These are phyloP conservation scores for Lantana camara DNA, from an alignment of 257 asterid genomes.

Conservation along the genomic window DNA sequence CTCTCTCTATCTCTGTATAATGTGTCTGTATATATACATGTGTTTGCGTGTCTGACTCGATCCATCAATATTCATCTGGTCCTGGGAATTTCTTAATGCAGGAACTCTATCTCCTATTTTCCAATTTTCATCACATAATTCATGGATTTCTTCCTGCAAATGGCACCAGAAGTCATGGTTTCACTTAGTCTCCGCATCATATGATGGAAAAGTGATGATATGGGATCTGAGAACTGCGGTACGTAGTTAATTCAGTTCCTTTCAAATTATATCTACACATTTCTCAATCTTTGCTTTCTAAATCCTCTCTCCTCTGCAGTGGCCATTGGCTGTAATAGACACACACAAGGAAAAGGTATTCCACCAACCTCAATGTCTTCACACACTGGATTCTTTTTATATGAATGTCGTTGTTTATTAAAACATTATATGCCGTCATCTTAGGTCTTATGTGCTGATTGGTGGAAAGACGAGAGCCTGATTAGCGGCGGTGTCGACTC, in stretches of 20 bases:
- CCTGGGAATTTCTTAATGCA: conserved; percentile 27
- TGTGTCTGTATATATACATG: no score
- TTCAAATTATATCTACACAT: conserved; percentile 3
- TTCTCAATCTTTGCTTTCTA: conserved; percentile 23
- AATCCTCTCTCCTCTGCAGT: conserved; percentile 53
- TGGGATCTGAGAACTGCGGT: conserved; percentile 99
- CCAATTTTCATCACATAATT: conserved; percentile 81
- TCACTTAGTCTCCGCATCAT: conserved; percentile 88
- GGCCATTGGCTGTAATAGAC: conserved; percentile 81
- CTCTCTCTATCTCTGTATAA: conserved; percentile 8
- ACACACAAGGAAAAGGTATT: conserved; percentile 88
- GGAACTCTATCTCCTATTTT: conserved; percentile 79
- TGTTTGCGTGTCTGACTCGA: not conserved
- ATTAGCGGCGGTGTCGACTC: conserved; percentile 92
- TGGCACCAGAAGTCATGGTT: conserved; percentile 91
- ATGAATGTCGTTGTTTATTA: conserved; percentile 8
- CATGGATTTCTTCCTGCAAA: conserved; percentile 97
- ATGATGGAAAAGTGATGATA: conserved; percentile 95
- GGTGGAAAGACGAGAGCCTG: conserved; percentile 86
- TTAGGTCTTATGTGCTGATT: conserved; percentile 88
- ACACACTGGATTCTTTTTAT: not conserved
- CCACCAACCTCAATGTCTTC: conserved; percentile 18
- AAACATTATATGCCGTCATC: conserved; percentile 23
- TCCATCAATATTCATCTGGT: not conserved
- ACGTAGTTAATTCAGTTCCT: conserved; percentile 24